A percentile compares a stretch with the other conserved stretches of the same genome.
Conservation (phyloP, 371 early-diverging fungal genomes). For the Mortierella sp. region DNA sequence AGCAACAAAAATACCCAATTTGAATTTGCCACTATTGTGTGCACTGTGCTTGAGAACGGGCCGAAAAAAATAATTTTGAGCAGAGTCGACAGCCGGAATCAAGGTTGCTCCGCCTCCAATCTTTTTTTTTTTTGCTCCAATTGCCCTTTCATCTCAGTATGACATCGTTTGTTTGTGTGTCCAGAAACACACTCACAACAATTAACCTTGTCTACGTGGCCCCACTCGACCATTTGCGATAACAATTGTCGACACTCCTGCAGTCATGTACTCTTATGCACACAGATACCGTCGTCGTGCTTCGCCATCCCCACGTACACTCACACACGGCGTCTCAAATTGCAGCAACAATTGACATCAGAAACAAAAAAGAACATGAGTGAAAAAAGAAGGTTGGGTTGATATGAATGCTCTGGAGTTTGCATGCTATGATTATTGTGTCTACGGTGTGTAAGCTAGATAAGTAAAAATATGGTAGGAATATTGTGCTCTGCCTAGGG, state of each 20-base stretch:
- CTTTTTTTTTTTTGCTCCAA: background rate
- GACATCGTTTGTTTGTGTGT: background rate
- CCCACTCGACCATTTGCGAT: background rate
- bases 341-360: no score
- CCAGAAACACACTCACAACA: background rate
- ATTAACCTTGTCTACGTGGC: constrained; percentile 5
- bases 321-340: no score
- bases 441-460: background rate
- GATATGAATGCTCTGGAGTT: no score
- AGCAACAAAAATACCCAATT: no score
- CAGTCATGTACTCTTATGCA: background rate
- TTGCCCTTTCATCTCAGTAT: background rate
- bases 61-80: background rate
- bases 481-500: background rate
- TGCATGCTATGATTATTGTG: constrained; percentile 1
- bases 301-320: no score
- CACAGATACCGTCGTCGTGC: background rate
- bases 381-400: background rate
- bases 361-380: background rate
- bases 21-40: no score
- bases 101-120: constrained; percentile 10
- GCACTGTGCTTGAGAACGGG: no score
- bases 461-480: background rate
- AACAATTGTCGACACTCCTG: background rate
- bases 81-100: background rate